These are phyloP conservation scores for Globisporangium parvum DNA, from an alignment of 352 stramenopile genomes.

Conservation along the genomic window DNA sequence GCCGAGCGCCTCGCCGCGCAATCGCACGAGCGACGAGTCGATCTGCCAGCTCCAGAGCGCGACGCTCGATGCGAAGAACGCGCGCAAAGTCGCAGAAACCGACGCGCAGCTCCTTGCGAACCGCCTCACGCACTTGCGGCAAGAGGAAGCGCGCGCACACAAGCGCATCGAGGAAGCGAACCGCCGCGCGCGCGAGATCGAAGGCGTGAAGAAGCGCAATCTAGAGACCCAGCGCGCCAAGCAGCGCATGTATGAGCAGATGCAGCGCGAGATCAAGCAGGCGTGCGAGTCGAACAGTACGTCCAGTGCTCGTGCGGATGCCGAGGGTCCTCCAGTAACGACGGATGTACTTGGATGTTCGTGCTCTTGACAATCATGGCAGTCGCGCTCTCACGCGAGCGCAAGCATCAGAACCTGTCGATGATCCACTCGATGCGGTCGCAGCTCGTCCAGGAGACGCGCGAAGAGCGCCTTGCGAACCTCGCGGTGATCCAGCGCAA, in stretches of 20 bases:
- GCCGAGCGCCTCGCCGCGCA: background rate
- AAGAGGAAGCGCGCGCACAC: conserved; percentile 48
- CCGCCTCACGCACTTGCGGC: conserved; percentile 49
- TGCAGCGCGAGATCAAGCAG: conserved; percentile 45
- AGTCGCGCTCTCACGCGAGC: conserved; percentile 28
- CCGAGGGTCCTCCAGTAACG: background rate
- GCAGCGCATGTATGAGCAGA: conserved; percentile 40
- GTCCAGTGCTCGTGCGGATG: background rate
- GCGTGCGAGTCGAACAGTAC: conserved; percentile 51
- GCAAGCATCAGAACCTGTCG: conserved; percentile 32
- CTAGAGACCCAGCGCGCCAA: conserved; percentile 41
- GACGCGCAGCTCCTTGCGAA: conserved; percentile 61
- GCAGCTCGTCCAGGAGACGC: conserved; percentile 48
- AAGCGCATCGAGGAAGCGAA: conserved; percentile 70
- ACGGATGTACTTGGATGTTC: background rate
- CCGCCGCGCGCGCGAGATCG: conserved; percentile 48
- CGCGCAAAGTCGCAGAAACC: conserved; percentile 42
- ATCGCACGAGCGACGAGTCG: conserved; percentile 19
- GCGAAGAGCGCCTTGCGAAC: conserved; percentile 34
- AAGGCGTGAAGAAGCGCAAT: conserved; percentile 56
- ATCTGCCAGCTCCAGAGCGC: conserved; percentile 38
- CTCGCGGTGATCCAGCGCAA: conserved; percentile 37
- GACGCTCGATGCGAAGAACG: conserved; percentile 60
- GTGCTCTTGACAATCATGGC: conserved; percentile 13
- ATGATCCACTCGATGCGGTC: conserved; percentile 36